These are phyloP conservation scores for Tephrocybe sp. DNA, from an alignment of 768 basidiomycete genomes.

Conservation along the genomic window DNA sequence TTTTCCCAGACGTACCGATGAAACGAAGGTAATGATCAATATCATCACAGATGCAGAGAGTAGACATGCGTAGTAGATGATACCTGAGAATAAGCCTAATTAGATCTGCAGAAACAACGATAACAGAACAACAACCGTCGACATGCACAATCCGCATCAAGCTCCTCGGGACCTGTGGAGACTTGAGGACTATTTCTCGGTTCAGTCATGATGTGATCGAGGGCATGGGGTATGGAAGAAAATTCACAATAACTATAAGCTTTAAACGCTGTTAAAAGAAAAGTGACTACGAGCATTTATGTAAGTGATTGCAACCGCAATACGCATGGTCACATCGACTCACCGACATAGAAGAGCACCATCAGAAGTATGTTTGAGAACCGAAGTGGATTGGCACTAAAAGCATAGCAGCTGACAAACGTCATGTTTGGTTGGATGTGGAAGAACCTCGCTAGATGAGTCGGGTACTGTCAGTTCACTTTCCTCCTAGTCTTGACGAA, in stretches of 20 bases:
- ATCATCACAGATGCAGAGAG: conserved; percentile 6
- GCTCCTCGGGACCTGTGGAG: background rate
- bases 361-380: conserved; percentile 1
- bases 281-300: background rate
- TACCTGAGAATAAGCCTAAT: background rate
- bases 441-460: background rate
- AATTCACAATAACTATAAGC: background rate
- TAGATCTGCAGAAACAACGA: background rate
- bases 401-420: background rate
- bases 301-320: background rate
- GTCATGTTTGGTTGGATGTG: conserved; percentile 1
- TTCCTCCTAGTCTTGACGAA: background rate
- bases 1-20: background rate
- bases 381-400: conserved; percentile 1
- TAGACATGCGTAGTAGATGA: background rate
- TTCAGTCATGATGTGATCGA: background rate
- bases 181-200: background rate
- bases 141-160: background rate
- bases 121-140: background rate
- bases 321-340: background rate
- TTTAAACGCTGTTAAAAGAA: background rate
- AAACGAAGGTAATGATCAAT: conserved; percentile 1
- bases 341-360: background rate
- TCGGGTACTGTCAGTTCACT: background rate
- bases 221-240: background rate